A percentile compares a stretch with the other conserved stretches of the same genome.
These are phyloP conservation scores for Arthroderma sp. DNA, from an alignment of 2,329 filamentous ascomycete genomes.

Conservation along the genomic window DNA sequence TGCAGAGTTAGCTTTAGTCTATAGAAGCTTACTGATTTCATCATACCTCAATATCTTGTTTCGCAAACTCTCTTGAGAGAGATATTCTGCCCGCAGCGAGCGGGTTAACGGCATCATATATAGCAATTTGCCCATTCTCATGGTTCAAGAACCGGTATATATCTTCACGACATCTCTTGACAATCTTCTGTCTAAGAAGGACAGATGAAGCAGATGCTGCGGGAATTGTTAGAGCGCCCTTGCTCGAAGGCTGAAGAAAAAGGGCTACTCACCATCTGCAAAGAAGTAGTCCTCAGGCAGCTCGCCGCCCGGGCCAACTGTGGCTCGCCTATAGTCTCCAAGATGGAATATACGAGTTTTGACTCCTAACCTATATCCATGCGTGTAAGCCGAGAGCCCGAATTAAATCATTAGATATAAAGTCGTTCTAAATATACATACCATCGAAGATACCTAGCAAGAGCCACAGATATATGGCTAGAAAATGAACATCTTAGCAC, in stretches of 20 bases:
- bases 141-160: constrained; percentile 94
- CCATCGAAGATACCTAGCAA: constrained; percentile 89
- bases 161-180: constrained; percentile 94
- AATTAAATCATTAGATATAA: too few relatives aligned
- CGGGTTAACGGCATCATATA: constrained; percentile 96
- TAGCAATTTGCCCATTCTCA: constrained; percentile 94
- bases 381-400: constrained; percentile 15
- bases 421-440: constrained; percentile 34
- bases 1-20: constrained; percentile 29
- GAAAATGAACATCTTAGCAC: constrained; percentile 7
- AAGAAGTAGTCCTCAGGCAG: constrained; percentile 98
- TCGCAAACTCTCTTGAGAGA: constrained; percentile 91
- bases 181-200: constrained; percentile 88
- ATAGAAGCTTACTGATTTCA: background rate
- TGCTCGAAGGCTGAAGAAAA: background rate
- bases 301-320: constrained; percentile 67
- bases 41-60: constrained; percentile 77
- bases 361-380: constrained; percentile 61
- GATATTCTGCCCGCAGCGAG: constrained; percentile 68
- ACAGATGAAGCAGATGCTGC: constrained; percentile 71
- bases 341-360: constrained; percentile 97
- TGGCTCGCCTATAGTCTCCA: constrained; percentile 88
- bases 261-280: constrained; percentile 55
- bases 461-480: constrained; percentile 86
- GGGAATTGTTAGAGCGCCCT: background rate